Conservation (phyloP, 164 flowering plant genomes). For the Stephania cephalantha region DNA sequence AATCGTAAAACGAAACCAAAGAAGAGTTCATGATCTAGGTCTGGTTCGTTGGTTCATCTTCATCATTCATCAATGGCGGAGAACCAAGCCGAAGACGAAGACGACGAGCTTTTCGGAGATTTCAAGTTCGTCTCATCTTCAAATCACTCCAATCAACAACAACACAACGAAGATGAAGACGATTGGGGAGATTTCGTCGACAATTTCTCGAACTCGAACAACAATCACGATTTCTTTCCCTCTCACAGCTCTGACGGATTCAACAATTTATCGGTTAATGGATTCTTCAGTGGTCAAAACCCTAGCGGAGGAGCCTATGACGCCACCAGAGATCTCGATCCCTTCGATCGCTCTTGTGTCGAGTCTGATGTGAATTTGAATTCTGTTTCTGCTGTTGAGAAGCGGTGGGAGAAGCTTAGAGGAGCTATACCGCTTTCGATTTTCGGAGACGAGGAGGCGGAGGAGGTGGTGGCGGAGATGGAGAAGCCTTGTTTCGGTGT, state of each 20-base stretch:
- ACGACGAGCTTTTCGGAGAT: constrained; percentile 66
- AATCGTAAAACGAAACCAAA: too few relatives aligned
- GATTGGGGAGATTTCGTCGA: constrained; percentile 75
- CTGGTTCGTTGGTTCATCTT: not conserved
- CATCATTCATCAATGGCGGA: constrained; percentile 36
- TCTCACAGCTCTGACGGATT: constrained; percentile 7
- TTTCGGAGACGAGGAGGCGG: too few relatives aligned
- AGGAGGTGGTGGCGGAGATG: constrained; percentile 5
- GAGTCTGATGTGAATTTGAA: not conserved
- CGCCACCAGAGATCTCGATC: constrained; percentile 9
- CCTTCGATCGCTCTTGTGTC: constrained; percentile 14
- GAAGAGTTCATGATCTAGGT: too few relatives aligned
- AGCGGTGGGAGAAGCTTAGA: constrained; percentile 10
- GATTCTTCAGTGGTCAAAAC: constrained; percentile 3
- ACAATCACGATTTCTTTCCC: constrained; percentile 5
- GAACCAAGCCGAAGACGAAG: constrained; percentile 36
- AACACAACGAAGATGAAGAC: constrained; percentile 28
- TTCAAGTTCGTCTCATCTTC: constrained; percentile 48
- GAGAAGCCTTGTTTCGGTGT: constrained; percentile 18
- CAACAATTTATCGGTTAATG: constrained; percentile 5
- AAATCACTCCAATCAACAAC: not conserved
- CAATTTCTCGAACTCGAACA: constrained; percentile 12
- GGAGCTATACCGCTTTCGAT: too few relatives aligned
- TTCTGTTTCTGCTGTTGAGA: not conserved
- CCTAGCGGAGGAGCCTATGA: not conserved